phyloP scores from a whole-genome alignment of 2,329 filamentous ascomycete genomes.

The Mycosphaerella sp. region DNA sequence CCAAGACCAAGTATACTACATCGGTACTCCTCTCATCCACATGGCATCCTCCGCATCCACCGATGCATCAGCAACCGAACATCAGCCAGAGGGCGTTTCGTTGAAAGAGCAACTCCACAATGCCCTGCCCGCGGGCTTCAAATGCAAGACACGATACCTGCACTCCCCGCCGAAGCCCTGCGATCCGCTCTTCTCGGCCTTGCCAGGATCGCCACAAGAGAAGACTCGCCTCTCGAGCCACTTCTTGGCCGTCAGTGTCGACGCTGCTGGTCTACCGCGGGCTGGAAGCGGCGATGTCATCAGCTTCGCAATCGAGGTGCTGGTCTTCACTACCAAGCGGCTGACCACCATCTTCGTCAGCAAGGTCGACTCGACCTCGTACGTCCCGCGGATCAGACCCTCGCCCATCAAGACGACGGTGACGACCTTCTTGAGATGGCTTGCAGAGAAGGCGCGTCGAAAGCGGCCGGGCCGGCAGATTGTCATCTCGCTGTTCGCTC shows the following conservation, averaged over 20 bases:
- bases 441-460: constrained; percentile 59
- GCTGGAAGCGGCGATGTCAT: constrained; percentile 50
- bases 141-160: constrained; percentile 74
- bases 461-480: constrained; percentile 40
- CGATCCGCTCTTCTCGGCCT: constrained; percentile 70
- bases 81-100: constrained; percentile 8
- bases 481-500: constrained; percentile 83
- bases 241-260: constrained; percentile 55
- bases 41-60: constrained; percentile 7
- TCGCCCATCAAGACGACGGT: constrained; percentile 72
- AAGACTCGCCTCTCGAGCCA: constrained; percentile 83
- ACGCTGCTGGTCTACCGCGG: constrained; percentile 22
- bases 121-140: constrained; percentile 47
- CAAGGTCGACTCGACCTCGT: constrained; percentile 95
- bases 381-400: constrained; percentile 58
- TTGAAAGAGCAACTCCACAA: constrained; percentile 44
- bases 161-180: constrained; percentile 74
- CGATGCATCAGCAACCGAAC: background rate
- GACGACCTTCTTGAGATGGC: constrained; percentile 67
- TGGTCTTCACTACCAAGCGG: constrained; percentile 73
- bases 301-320: constrained; percentile 76
- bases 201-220: constrained; percentile 64
- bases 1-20: background rate
- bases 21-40: background rate
- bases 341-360: constrained; percentile 89